Evolutionary conservation across 371 early-diverging fungal genomes (phyloP).

Genomic region (Mucor velutinosus): DNA sequence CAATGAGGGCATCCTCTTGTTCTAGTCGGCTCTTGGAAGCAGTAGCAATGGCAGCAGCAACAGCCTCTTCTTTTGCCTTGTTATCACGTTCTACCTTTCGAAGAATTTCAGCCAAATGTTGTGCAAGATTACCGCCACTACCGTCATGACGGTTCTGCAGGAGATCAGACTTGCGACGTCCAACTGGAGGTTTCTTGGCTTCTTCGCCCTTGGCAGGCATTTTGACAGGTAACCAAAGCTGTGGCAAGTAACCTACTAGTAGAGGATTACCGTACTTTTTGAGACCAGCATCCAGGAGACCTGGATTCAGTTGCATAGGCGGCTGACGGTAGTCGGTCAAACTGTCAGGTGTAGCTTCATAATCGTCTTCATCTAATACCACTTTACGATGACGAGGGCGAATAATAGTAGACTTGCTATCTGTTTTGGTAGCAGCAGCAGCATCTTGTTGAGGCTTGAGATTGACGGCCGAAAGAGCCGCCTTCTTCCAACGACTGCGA

Average conservation of each 20-base stretch:
- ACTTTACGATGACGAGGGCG: slow-evolving; percentile 22
- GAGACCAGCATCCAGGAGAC: slow-evolving; percentile 73
- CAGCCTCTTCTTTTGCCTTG: background rate
- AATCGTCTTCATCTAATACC: slow-evolving; percentile 67
- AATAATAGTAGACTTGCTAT: background rate
- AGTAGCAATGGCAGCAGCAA: background rate
- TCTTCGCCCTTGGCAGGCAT: slow-evolving; percentile 16
- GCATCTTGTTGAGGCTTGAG: background rate
- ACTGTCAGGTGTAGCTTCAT: slow-evolving; percentile 59
- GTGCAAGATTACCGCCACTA: slow-evolving; percentile 22
- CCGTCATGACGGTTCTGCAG: slow-evolving; percentile 1
- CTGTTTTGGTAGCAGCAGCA: background rate
- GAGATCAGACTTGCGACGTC: slow-evolving; percentile 7
- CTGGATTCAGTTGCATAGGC: slow-evolving; percentile 71
- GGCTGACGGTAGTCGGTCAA: slow-evolving; percentile 69
- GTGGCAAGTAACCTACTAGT: slow-evolving; percentile 68
- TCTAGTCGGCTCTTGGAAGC: background rate
- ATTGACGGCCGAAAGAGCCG: slow-evolving; percentile 23
- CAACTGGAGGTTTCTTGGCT: background rate
- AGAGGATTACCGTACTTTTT: slow-evolving; percentile 70
- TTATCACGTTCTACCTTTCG: slow-evolving; percentile 28
- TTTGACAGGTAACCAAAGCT: slow-evolving; percentile 73
- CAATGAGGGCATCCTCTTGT: background rate
- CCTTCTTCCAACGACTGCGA: slow-evolving; percentile 30
- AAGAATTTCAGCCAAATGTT: slow-evolving; percentile 30